A percentile compares a stretch with the other conserved stretches of the same genome.
Evolutionary conservation across 1,139 yeast genomes (phyloP).

Genomic region (Scheffersomyces cryptocercus): DNA sequence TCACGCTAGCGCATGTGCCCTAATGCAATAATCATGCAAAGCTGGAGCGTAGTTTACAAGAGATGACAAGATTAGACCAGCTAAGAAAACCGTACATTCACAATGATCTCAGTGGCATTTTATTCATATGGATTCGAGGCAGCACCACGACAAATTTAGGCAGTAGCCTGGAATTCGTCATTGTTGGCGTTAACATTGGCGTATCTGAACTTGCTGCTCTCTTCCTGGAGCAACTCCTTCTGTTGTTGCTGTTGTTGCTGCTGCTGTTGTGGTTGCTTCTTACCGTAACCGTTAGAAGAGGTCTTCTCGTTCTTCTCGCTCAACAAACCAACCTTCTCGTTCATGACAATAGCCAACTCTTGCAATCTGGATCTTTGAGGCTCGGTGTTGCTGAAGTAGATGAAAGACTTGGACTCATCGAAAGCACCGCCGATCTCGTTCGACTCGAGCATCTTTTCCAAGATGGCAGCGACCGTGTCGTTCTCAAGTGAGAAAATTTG

Average conservation of each 20-base stretch:
- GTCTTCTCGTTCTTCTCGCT: constrained; percentile 86
- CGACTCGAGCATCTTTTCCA: constrained; percentile 72
- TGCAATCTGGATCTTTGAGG: constrained; percentile 85
- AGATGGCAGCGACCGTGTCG: constrained; percentile 58
- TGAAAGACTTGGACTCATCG: constrained; percentile 58
- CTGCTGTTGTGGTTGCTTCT: constrained; percentile 41
- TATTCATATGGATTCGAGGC: constrained; percentile 1
- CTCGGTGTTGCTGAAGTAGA: constrained; percentile 65
- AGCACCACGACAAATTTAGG: constrained; percentile 11
- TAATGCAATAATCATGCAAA: constrained; percentile 1
- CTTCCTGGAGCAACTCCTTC: constrained; percentile 36
- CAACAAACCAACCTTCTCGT: constrained; percentile 81
- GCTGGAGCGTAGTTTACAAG: neutral
- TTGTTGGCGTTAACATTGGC: constrained; percentile 49
- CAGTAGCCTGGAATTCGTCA: constrained; percentile 47
- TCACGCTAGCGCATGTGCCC: neutral
- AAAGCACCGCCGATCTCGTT: constrained; percentile 70
- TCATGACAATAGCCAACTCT: constrained; percentile 82
- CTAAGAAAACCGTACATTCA: constrained; percentile 10
- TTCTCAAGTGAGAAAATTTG: constrained; percentile 64
- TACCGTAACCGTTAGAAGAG: constrained; percentile 69
- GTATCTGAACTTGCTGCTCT: constrained; percentile 44
- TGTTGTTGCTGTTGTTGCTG: constrained; percentile 35
- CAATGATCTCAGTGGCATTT: constrained; percentile 1
- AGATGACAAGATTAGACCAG: constrained; percentile 1